Conservation (phyloP, 2,329 filamentous ascomycete species). For the Diaporthe destruens region DNA sequence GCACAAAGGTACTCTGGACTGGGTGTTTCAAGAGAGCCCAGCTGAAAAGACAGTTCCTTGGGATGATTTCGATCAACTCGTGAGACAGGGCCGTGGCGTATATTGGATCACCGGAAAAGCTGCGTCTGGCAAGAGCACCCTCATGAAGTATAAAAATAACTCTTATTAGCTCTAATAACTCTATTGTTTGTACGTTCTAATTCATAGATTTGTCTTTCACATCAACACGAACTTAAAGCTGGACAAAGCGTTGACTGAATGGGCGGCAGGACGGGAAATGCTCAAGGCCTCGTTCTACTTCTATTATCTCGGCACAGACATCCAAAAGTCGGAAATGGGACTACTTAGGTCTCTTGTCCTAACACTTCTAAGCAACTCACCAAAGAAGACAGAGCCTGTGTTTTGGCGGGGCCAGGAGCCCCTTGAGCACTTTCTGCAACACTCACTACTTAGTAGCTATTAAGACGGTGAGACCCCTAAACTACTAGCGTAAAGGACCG, state of each 20-base stretch:
- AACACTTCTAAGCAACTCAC: background rate
- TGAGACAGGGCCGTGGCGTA: background rate
- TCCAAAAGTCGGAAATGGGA: conserved; percentile 13
- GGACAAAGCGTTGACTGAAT: background rate
- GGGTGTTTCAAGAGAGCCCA: background rate
- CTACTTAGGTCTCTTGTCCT: conserved; percentile 2
- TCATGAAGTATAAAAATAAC: conserved; percentile 4
- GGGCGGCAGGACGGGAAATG: background rate
- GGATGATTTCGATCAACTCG: conserved; percentile 6
- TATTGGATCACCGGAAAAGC: conserved; percentile 17
- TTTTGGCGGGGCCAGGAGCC: conserved; percentile 6
- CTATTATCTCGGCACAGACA: conserved; percentile 17
- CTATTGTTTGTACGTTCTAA: too few relatives aligned
- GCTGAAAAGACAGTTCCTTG: background rate
- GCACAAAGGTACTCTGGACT: conserved; percentile 3
- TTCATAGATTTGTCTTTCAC: too few relatives aligned
- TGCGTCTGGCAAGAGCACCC: conserved; percentile 6
- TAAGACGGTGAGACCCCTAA: too few relatives aligned
- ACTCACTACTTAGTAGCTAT: too few relatives aligned
- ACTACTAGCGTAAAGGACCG: too few relatives aligned
- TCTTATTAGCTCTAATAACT: too few relatives aligned
- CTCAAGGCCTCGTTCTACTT: conserved; percentile 15
- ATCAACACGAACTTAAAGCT: conserved; percentile 3
- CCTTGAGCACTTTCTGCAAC: too few relatives aligned
- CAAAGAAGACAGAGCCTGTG: background rate